phyloP scores from a whole-genome alignment of 306 rosid species.

The Medicago arabica region DNA sequence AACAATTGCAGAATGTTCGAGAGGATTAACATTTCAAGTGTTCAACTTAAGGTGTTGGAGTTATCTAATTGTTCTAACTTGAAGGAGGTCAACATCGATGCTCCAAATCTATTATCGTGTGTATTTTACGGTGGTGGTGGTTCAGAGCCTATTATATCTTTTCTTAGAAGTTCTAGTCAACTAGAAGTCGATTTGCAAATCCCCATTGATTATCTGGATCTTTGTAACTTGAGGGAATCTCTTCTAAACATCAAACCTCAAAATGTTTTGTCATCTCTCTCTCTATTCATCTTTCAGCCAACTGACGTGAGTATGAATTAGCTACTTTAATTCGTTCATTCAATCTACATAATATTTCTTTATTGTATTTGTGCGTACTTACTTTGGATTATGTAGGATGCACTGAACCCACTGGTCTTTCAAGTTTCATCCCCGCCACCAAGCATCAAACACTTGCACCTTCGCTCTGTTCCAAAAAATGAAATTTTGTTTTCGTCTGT shows the following conservation, averaged over 20 bases:
- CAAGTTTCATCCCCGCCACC: not conserved
- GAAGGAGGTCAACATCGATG: constrained; percentile 35
- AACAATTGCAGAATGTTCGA: constrained; percentile 23
- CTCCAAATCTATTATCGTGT: constrained; percentile 36
- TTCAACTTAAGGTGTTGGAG: constrained; percentile 32
- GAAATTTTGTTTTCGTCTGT: not conserved
- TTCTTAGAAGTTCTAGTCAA: constrained; percentile 18
- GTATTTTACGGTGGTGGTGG: not conserved
- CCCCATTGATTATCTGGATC: not conserved
- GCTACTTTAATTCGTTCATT: constrained; percentile 3
- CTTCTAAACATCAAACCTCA: not conserved
- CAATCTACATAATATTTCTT: not conserved
- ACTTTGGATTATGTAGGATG: not conserved
- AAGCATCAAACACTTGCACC: not conserved
- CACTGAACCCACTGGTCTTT: not conserved
- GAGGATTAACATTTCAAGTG: constrained; percentile 41
- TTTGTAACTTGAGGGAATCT: not conserved
- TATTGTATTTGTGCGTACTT: not conserved
- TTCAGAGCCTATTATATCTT: not conserved
- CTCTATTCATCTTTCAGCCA: not conserved
- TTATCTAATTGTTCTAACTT: constrained; percentile 15
- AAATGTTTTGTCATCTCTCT: not conserved
- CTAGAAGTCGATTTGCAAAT: no score
- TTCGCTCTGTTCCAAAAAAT: not conserved
- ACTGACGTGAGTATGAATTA: constrained; percentile 1